Evolutionary conservation across 2,329 filamentous ascomycete genomes (phyloP), one percentile per base, ranked within the genome.

Genomic region (Alternaria sp.): DNA sequence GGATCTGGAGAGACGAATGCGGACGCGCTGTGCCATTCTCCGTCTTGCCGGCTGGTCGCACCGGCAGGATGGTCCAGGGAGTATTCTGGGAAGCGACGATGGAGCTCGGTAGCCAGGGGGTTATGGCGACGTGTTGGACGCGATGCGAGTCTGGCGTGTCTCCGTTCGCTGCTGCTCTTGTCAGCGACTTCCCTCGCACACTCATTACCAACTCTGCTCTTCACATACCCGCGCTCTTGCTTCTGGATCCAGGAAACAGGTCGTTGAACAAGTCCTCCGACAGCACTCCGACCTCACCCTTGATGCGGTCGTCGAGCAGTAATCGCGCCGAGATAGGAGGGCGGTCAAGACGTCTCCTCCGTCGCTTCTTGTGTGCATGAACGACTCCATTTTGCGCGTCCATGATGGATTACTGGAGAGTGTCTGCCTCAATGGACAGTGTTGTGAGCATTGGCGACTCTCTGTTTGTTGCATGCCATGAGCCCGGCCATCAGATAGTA

Each of bases 201-300:
- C 11, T 20, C 20, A 22, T 2, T 34, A 20, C 48, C 36, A 22
- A 16, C 27, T 12, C 12, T 22, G 30, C 20, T 14, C 12, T 28
- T 16, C 51, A 54, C 65, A 36, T 70, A 77, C 74, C 74, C 28
- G 57, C 40, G 25, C 43, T 50, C 30, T 57, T 70, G 49, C 45
- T 44, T 36, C 60, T 70, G 34, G 67, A 61, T 25, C 70, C 75
- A 16, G 92, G 89, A 80, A 96, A 93, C 53, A 98, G 85, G 74
- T 96, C 91, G 48, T 86, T 84, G 72, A 94, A 93, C 53, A 99
- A 85, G 78, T 97, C 93, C 72, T 93, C 90, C 12, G 94, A 97
- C 54, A 98, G 80, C 66, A 95, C 87, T 65, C 93, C 95, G 63
- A 94, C 86, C 75, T 97, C 92, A 54, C 92, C 92, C 80, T 90